These are phyloP conservation scores for Citrullus mucosospermus DNA, from an alignment of 306 rosid genomes.

Conservation along the genomic window DNA sequence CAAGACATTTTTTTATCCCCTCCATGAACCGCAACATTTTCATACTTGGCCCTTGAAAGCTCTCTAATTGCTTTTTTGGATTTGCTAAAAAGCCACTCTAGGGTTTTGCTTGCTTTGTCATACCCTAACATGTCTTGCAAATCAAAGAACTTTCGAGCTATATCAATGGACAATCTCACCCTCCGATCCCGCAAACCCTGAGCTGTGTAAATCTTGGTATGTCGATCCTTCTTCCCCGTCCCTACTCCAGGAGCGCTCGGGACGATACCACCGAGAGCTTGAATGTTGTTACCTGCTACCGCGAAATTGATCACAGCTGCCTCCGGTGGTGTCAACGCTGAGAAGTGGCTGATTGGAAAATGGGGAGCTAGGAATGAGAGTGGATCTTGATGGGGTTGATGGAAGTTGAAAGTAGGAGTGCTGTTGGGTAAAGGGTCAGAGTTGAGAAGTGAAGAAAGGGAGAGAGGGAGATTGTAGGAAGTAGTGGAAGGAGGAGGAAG, in stretches of 20 bases:
- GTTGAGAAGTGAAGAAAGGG: neutral
- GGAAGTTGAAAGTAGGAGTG: neutral
- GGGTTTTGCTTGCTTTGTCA: conserved; percentile 87
- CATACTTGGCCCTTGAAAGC: conserved; percentile 22
- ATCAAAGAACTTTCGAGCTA: conserved; percentile 85
- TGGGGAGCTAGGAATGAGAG: conserved; percentile 12
- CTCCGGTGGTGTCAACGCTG: neutral
- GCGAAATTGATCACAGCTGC: conserved; percentile 1
- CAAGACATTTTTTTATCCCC: conserved; percentile 12
- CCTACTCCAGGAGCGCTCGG: neutral
- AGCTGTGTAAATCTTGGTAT: conserved; percentile 87
- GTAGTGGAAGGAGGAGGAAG: conserved; percentile 19
- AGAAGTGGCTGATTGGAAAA: neutral
- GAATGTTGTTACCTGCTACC: neutral
- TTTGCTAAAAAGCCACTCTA: conserved; percentile 78
- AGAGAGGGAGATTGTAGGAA: conserved; percentile 6
- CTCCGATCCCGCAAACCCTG: conserved; percentile 84
- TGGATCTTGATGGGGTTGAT: conserved; percentile 11
- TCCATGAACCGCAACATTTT: neutral
- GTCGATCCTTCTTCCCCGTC: conserved; percentile 62
- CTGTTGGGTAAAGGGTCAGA: neutral
- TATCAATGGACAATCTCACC: conserved; percentile 73
- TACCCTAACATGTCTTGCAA: conserved; percentile 96
- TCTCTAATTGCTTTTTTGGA: conserved; percentile 60
- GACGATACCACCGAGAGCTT: neutral